Evolutionary conservation across 2,329 filamentous ascomycete species (phyloP), one percentile per base, ranked within the genome.

Genomic region (Fusarium compactum): DNA sequence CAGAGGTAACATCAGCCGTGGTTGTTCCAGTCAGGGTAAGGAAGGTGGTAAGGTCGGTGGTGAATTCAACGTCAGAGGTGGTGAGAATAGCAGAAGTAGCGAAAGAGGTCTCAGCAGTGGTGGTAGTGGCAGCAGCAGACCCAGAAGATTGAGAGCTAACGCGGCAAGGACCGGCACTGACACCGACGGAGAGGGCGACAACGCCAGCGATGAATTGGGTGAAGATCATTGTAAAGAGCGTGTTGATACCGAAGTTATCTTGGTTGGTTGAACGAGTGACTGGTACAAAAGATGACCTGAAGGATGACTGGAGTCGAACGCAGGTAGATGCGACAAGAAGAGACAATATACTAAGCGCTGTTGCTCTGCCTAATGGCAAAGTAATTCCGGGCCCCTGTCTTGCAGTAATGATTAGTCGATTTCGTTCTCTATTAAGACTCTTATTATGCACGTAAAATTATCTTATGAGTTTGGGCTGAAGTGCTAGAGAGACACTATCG

Each of bases 31-130:
- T 53, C 18, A 48, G 5, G 32, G 43, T 48, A 8, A 56, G 8
- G 30, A 56, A 57, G 15, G 53, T 48, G 6, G 53, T 48, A 4
- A 56, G 22, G 27, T 56, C 43, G 15, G 53, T 56, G n/a, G 43
- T 48, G 24, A 48, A 11, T 8, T 48, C 30, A 24, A 48, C 3
- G 8, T 5, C 43, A 24, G 43, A 40, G 30, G 43, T 56, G 18
- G 53, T 57, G 24, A 40, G 30, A 18, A 38, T 6, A 16, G 24
- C 30, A 30, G 53, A 40, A 40, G 53, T 57, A 15, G 53, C 53
- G 4, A 56, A 15, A 1, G 53, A 47, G 3, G 55, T 25, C 24
- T 60, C 45, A 6, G 58, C 14, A 15, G 27, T 48, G 20, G 44
- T 48, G 24, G 52, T 48, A 24, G 27, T n/a, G 22, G 30, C 15